These are phyloP conservation scores for Tuctoria greenei DNA, from an alignment of 176 grass and related monocot species.

Conservation along the genomic window DNA sequence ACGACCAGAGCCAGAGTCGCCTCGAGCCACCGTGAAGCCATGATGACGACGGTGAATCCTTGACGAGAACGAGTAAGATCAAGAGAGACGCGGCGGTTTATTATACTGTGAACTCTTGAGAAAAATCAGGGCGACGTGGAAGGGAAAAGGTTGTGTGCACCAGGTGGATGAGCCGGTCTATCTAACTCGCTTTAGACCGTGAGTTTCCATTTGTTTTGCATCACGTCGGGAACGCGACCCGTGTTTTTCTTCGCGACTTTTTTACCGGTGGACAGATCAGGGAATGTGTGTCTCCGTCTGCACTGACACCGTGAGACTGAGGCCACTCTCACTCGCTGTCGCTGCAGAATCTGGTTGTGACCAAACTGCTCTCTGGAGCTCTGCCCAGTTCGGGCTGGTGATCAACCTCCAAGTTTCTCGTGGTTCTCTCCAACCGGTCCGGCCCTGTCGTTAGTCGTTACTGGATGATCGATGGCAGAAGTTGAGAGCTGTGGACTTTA, in stretches of 20 bases:
- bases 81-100: constrained; percentile 30
- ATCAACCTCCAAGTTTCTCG: background rate
- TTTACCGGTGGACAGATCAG: constrained; percentile 37
- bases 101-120: constrained; percentile 40
- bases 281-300: constrained; percentile 15
- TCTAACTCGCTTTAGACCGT: constrained; percentile 17
- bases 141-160: constrained; percentile 6
- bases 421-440: background rate
- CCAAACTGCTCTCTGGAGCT: background rate
- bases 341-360: background rate
- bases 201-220: background rate
- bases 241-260: background rate
- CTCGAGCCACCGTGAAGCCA: constrained; percentile 20
- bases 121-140: background rate
- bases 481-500: background rate
- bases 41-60: constrained; percentile 30
- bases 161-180: constrained; percentile 49
- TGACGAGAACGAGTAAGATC: background rate
- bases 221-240: background rate
- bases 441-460: background rate
- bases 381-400: constrained; percentile 16
- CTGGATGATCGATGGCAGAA: background rate
- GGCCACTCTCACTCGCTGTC: background rate
- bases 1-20: background rate
- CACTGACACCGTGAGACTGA: background rate